Evolutionary conservation across 768 basidiomycete genomes (phyloP).

Genomic region (Kwoniella shandongensis): DNA sequence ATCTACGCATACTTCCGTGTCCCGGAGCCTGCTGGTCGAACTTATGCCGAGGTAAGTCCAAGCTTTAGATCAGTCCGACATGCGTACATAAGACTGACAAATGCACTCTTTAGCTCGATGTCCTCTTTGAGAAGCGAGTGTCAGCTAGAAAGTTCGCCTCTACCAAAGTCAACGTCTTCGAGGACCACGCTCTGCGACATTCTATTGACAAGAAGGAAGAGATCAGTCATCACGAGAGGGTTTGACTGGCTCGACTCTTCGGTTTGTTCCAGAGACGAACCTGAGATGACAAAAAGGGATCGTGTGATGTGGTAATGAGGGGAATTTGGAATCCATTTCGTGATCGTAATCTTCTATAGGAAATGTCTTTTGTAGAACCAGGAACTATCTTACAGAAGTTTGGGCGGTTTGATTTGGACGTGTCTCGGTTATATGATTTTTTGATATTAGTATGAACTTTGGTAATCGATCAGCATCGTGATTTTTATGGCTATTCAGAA

Average conservation of each 20-base stretch:
- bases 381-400: no score
- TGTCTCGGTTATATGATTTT: no score
- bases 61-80: neutral
- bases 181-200: slow-evolving; percentile 17
- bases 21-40: slow-evolving; percentile 41
- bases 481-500: no score
- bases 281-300: no score
- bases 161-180: slow-evolving; percentile 44
- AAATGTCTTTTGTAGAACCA: no score
- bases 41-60: slow-evolving; percentile 47
- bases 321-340: no score
- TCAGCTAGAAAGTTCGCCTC: slow-evolving; percentile 50
- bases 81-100: neutral
- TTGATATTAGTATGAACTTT: no score
- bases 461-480: no score
- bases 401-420: no score
- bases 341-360: no score
- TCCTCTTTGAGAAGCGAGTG: slow-evolving; percentile 54
- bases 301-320: no score
- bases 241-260: slow-evolving; percentile 3
- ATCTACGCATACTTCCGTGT: slow-evolving; percentile 44
- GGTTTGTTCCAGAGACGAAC: no score
- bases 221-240: slow-evolving; percentile 14
- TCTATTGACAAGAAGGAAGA: slow-evolving; percentile 14
- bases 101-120: slow-evolving; percentile 38